Evolutionary conservation across 2,329 filamentous ascomycete species (phyloP), one percentile per base, ranked within the genome.

Genomic region (Didymella pomorum): DNA sequence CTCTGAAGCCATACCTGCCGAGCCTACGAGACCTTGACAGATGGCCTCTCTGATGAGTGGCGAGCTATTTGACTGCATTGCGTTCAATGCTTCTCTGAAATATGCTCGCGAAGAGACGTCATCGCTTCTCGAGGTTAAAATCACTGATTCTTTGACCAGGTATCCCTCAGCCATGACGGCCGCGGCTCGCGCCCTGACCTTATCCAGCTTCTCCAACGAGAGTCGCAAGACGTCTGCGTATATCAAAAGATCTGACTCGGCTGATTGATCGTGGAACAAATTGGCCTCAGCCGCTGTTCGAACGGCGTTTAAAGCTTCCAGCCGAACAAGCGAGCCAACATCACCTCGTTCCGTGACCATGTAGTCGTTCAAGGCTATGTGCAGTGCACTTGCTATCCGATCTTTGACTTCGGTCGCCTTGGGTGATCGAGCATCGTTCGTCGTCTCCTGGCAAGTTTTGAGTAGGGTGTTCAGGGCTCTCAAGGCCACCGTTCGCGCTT

Each of bases 291-390:
- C 78, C 7, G 72, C 74, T 31, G 71, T 72, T 78, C 84, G 87
- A 1, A 92, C 81, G 2, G 86, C 87, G 59, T 86, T 84, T 12
- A 97, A 83, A 23, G 92, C 93, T 74, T 93, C 89, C 5, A 94
- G 80, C 3, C 95, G 86, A 4, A 96, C 90, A 51, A 93, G 86
- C 0, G 93, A 96, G 5, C 95, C 95, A 47, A 98, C 85, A 71
- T 99, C 95, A 16, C 95, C 95, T 56, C 93, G 84, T 14, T 93
- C 89, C 65, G 92, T 94, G 3, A 92, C 93, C 0, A 92, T 96
- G 71, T 98, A 98, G 73, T 99, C 93, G 64, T 94, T 89, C 26
- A 99, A 78, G 0, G 89, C 79, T 26, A 69, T 68, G 26, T 75
- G 70, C 7, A 79, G 56, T 7, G 76, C 75, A 23, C 55, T 64